phyloP scores from a whole-genome alignment of 2,329 filamentous ascomycete genomes.

The Ustilaginoidea virens region DNA sequence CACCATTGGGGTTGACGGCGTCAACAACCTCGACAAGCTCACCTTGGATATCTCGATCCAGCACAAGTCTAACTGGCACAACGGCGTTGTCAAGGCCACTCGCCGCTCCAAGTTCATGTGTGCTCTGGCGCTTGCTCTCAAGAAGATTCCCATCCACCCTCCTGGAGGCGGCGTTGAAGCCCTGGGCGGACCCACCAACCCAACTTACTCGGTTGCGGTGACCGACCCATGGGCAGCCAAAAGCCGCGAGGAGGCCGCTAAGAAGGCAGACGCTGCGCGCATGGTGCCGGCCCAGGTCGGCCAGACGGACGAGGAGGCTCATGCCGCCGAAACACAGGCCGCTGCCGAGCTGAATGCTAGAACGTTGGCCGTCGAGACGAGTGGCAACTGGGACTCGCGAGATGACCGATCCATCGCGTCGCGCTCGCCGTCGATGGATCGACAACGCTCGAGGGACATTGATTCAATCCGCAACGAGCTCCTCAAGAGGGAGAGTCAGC shows the following conservation, averaged over 20 bases:
- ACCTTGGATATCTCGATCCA: conserved; percentile 69
- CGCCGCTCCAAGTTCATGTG: conserved; percentile 95
- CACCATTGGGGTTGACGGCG: conserved; percentile 58
- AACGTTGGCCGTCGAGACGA: conserved; percentile 12
- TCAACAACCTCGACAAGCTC: conserved; percentile 79
- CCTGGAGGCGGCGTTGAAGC: conserved; percentile 57
- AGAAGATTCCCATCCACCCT: conserved; percentile 71
- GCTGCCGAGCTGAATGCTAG: conserved; percentile 28
- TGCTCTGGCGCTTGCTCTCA: conserved; percentile 69
- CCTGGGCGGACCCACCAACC: conserved; percentile 55
- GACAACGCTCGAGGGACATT: conserved; percentile 21
- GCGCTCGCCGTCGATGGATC: conserved; percentile 17
- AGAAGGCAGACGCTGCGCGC: conserved; percentile 48
- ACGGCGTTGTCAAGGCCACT: conserved; percentile 65
- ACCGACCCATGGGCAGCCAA: conserved; percentile 49
- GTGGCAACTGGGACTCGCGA: conserved; percentile 9
- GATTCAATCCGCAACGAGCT: conserved; percentile 21
- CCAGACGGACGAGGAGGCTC: conserved; percentile 12
- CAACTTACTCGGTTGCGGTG: conserved; percentile 66
- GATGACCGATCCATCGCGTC: conserved; percentile 6
- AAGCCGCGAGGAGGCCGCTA: conserved; percentile 43
- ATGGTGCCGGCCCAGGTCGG: conserved; percentile 37
- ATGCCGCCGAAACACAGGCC: conserved; percentile 27
- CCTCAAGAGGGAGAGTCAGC: conserved; percentile 27
- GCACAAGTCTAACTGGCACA: conserved; percentile 88